These are phyloP conservation scores for Amanita molliuscula DNA, from an alignment of 768 basidiomycete genomes.

Conservation along the genomic window DNA sequence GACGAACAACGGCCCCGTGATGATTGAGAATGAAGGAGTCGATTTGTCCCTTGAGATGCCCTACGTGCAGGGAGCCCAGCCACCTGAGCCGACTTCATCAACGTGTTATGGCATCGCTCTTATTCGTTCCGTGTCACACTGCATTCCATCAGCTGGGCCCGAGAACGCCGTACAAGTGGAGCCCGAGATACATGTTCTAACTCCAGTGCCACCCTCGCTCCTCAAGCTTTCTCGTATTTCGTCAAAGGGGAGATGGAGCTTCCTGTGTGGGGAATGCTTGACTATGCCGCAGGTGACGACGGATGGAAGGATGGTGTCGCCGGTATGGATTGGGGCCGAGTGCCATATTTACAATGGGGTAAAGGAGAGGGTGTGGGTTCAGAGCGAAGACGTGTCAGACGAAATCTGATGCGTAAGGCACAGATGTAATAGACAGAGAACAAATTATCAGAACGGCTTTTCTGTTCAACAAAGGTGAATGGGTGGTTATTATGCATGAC, in stretches of 20 bases:
- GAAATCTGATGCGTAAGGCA: conserved; percentile 80
- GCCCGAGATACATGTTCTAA: conserved; percentile 58
- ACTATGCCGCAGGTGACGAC: conserved; percentile 21
- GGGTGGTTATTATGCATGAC: too few species aligned
- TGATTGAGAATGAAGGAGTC: conserved; percentile 21
- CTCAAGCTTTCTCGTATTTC: conserved; percentile 37
- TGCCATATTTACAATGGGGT: conserved; percentile 75
- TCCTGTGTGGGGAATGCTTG: conserved; percentile 81
- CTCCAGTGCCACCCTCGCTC: conserved; percentile 49
- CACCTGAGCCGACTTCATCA: conserved; percentile 51
- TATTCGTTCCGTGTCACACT: conserved; percentile 35
- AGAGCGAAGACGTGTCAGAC: conserved; percentile 61
- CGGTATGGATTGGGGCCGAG: conserved; percentile 44
- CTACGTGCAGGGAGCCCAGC: conserved; percentile 45
- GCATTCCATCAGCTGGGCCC: background rate
- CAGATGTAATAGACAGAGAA: conserved; percentile 39
- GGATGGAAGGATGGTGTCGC: conserved; percentile 24
- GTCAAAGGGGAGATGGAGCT: conserved; percentile 87
- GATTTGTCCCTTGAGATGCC: conserved; percentile 26
- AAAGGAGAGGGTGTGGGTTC: conserved; percentile 62
- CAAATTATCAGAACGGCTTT: too few species aligned
- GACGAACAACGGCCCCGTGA: background rate
- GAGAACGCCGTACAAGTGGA: conserved; percentile 13
- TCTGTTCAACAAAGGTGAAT: too few species aligned
- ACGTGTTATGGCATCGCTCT: conserved; percentile 70